These are phyloP conservation scores for Pseudocercospora pini-densiflorae DNA, from an alignment of 2,329 filamentous ascomycete species.

Conservation along the genomic window DNA sequence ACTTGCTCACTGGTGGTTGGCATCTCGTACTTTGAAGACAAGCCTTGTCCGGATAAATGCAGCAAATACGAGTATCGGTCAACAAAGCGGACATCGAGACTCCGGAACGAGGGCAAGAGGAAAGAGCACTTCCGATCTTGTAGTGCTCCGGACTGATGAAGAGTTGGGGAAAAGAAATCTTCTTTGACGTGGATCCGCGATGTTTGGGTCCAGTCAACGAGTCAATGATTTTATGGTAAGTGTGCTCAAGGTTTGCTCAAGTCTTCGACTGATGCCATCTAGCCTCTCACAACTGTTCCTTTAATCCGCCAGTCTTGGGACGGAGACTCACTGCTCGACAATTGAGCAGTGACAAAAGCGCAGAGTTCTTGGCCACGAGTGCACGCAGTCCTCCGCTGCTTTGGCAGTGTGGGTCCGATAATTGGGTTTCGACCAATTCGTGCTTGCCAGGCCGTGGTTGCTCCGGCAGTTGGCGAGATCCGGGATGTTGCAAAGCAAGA, in stretches of 20 bases:
- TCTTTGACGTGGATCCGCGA: not conserved
- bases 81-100: not conserved
- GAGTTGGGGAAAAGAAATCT: too few species aligned
- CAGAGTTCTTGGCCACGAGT: not conserved
- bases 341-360: too few species aligned
- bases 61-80: not conserved
- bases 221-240: not conserved
- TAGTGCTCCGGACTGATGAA: not conserved
- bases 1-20: slow-evolving; percentile 24
- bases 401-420: not conserved
- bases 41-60: slow-evolving; percentile 18
- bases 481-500: not conserved
- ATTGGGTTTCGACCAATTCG: not conserved
- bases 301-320: not conserved
- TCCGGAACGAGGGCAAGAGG: not conserved
- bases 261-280: not conserved
- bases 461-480: slow-evolving; percentile 2
- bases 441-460: not conserved
- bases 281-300: not conserved
- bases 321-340: not conserved
- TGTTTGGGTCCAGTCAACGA: not conserved
- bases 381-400: not conserved
- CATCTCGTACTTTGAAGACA: slow-evolving; percentile 12
- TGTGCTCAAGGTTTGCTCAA: not conserved
- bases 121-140: not conserved